Percentiles rank a stretch among this genome's conserved stretches.
Evolutionary conservation across 495 filamentous ascomycete species (phyloP).

Genomic region (Penicillium goetzii): DNA sequence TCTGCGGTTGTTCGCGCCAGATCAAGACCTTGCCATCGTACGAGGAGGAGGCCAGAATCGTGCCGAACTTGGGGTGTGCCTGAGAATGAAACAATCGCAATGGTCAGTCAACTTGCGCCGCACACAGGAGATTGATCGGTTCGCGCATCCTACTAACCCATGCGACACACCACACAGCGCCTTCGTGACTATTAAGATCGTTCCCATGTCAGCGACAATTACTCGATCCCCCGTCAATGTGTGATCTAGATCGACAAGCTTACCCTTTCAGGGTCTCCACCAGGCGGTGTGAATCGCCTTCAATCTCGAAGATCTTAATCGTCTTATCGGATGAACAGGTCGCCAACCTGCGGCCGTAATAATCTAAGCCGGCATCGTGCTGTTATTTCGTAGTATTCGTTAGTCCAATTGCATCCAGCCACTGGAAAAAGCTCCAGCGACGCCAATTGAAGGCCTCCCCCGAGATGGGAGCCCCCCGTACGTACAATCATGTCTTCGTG

Average conservation of each 20-base stretch:
- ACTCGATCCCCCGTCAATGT: neutral
- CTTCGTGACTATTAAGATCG: slow-evolving; percentile 71
- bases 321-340: slow-evolving; percentile 98
- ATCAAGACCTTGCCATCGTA: slow-evolving; percentile 99
- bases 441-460: slow-evolving; percentile 10
- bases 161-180: slow-evolving; percentile 93
- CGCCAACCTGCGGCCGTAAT: slow-evolving; percentile 94
- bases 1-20: slow-evolving; percentile 82
- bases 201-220: neutral
- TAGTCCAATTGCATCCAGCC: slow-evolving; percentile 12
- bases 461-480: slow-evolving; percentile 26
- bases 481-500: slow-evolving; percentile 99
- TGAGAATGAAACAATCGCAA: slow-evolving; percentile 30
- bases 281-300: slow-evolving; percentile 87
- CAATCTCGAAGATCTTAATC: slow-evolving; percentile 99
- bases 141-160: slow-evolving; percentile 61
- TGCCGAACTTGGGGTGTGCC: slow-evolving; percentile 97
- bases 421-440: neutral
- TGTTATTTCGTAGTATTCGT: slow-evolving; percentile 37
- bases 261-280: slow-evolving; percentile 96
- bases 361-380: slow-evolving; percentile 98
- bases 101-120: slow-evolving; percentile 24
- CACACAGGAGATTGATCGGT: neutral
- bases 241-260: slow-evolving; percentile 17
- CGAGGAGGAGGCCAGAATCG: slow-evolving; percentile 89